phyloP scores from a whole-genome alignment of 169 alveolate genomes.

The Plasmodium knowlesi region DNA sequence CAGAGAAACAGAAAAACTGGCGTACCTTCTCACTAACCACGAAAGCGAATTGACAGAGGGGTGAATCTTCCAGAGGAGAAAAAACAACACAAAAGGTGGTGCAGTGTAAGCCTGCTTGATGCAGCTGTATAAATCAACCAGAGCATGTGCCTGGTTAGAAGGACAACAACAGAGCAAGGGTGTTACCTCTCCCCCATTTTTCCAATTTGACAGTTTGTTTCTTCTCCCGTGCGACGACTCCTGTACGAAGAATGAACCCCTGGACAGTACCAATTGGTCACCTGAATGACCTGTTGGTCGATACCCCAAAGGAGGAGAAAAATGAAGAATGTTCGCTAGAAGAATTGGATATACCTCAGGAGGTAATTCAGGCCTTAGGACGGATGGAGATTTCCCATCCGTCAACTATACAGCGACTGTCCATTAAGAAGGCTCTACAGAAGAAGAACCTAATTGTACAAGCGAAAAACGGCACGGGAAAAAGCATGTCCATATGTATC shows the following conservation, averaged over 20 bases:
- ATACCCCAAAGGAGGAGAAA: background rate
- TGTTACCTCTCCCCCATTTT: background rate
- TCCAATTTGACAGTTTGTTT: background rate
- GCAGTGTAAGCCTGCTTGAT: background rate
- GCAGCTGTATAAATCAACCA: background rate
- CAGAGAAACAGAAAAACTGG: no score
- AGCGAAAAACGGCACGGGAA: slow-evolving; percentile 68
- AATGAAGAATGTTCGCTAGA: background rate
- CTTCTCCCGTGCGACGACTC: background rate
- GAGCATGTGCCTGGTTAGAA: background rate
- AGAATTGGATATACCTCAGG: slow-evolving; percentile 12
- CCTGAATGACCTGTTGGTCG: slow-evolving; percentile 7
- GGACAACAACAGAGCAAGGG: background rate
- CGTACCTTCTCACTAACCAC: no score
- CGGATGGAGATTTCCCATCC: slow-evolving; percentile 10
- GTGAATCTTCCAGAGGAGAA: no score
- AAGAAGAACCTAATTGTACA: slow-evolving; percentile 30
- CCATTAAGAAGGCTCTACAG: slow-evolving; percentile 1
- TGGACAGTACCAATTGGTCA: background rate
- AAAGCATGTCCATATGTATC: slow-evolving; percentile 54
- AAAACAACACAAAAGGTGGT: background rate
- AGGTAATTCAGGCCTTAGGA: background rate
- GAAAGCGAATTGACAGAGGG: no score
- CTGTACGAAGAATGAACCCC: background rate
- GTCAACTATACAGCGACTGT: slow-evolving; percentile 18